Base-by-base conservation (phyloP, 768 basidiomycete species). In the Sporobolomyces pararoseus region DNA sequence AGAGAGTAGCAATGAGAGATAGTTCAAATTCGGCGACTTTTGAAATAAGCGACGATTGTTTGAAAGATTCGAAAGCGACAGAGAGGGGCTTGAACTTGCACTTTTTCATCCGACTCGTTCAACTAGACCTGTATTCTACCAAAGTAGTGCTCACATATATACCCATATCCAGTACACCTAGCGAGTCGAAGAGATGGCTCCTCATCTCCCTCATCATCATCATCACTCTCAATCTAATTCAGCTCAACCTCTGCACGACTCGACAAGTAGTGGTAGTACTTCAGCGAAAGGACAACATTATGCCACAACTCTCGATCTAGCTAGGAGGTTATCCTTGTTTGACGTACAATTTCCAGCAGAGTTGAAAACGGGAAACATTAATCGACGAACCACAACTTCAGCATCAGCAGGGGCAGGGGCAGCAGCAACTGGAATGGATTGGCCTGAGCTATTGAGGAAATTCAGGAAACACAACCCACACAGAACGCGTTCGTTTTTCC, bases 381-480 rank as follows among this genome's bases (percentile, higher is more conserved):
- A 34, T 21, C 62, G 55, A 42, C 9, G 17, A 10, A 42, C 10
- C 9, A 10, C 39, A 42, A 42, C 39, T 7, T 42, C 32, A 6
- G 23, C 19, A n/a, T 54, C 51, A 7, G 10, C n/a, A 42, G 39
- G 39, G 39, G 39, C 39, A 42, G 39, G 10, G 39, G 39, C 10
- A 23, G n/a, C 39, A n/a, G 27, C 37, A n/a, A 2, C 29, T 0
- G 59, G 46, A 25, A 65, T 65, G 64, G 67, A 68, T 32, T 69
- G 72, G 72, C 54, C n/a, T 12, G 68, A 73, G 51, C 46, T 69
- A 2, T 17, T 73, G 49, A 29, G 72, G 7, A 70, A 73, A 65
- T 70, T 73, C 42, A 57, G 31, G 19, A 70, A 73, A 35, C 72
- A 73, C 46, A 65, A 68, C 34, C 59, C 59, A 10, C 4, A 7